A percentile compares a stretch with the other conserved stretches of the same genome.
Conservation (phyloP, 2,329 filamentous ascomycete species). For the Venturia aucupariae region DNA sequence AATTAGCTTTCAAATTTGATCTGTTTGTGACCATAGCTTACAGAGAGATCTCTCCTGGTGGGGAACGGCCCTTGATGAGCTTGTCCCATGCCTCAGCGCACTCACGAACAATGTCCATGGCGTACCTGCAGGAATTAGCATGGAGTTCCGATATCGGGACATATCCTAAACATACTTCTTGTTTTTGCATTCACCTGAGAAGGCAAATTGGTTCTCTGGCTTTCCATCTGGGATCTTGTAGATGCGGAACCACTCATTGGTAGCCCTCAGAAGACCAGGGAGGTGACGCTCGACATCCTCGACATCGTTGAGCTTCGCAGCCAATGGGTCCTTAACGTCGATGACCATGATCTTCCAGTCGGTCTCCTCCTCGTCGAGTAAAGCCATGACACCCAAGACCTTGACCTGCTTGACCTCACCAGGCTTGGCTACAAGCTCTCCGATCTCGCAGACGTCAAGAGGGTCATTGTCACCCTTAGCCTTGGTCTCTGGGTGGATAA, state of each 20-base stretch:
- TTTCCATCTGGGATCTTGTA: constrained; percentile 99
- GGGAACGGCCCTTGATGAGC: constrained; percentile 83
- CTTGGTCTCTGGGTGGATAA: constrained; percentile 96
- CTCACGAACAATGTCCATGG: constrained; percentile 90
- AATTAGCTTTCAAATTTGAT: constrained; percentile 9
- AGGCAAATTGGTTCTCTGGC: constrained; percentile 99
- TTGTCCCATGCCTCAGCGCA: constrained; percentile 96
- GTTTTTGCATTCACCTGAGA: constrained; percentile 99
- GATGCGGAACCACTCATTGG: constrained; percentile 99
- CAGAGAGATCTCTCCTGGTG: constrained; percentile 69
- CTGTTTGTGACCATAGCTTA: constrained; percentile 43
- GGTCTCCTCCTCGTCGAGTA: constrained; percentile 98
- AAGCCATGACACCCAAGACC: constrained; percentile 97
- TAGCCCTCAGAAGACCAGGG: constrained; percentile 89
- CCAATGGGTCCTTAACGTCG: constrained; percentile 94
- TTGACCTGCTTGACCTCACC: constrained; percentile 99
- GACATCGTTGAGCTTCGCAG: constrained; percentile 92
- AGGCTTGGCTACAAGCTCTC: constrained; percentile 90
- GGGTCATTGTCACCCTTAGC: constrained; percentile 99
- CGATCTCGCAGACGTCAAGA: constrained; percentile 98
- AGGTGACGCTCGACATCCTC: constrained; percentile 99
- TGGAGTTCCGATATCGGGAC: constrained; percentile 16
- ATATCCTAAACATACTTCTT: constrained; percentile 56
- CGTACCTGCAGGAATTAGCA: constrained; percentile 51
- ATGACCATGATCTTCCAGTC: constrained; percentile 99